A percentile compares a stretch with the other conserved stretches of the same genome.
Conservation (phyloP, 202 grass and related monocot species). For the Schoenoplectus triqueter region DNA sequence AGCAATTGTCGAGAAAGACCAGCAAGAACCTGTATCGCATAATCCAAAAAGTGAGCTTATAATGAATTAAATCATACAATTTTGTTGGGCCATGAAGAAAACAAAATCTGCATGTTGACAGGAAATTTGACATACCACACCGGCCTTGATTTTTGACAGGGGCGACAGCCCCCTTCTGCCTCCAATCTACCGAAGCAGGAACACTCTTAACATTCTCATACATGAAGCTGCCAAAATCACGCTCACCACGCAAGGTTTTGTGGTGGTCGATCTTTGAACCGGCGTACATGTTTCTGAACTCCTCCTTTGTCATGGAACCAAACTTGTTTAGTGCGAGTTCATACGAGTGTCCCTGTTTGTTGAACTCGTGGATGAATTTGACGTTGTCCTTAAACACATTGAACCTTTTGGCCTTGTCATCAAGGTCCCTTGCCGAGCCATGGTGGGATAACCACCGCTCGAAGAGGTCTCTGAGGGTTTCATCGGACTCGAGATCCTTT, state of each 20-base stretch:
- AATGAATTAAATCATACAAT: neutral
- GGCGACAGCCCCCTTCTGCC: slow-evolving; percentile 63
- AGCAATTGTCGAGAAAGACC: slow-evolving; percentile 64
- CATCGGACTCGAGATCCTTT: slow-evolving; percentile 50
- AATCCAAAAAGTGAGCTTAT: neutral
- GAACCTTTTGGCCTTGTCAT: slow-evolving; percentile 37
- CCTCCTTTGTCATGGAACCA: slow-evolving; percentile 43
- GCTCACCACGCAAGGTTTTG: slow-evolving; percentile 44
- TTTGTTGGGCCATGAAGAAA: neutral
- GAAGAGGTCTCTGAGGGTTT: slow-evolving; percentile 44
- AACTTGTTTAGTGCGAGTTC: slow-evolving; percentile 56
- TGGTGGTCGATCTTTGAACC: slow-evolving; percentile 35
- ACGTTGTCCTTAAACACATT: slow-evolving; percentile 52
- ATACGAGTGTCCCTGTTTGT: slow-evolving; percentile 37
- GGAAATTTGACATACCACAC: slow-evolving; percentile 48
- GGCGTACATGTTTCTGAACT: slow-evolving; percentile 38
- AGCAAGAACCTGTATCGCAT: slow-evolving; percentile 51
- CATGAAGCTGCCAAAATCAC: neutral
- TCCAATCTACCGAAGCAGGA: slow-evolving; percentile 62
- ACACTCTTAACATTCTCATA: slow-evolving; percentile 41
- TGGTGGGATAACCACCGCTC: slow-evolving; percentile 44
- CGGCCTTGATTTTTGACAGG: slow-evolving; percentile 70
- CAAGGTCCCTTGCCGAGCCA: slow-evolving; percentile 1
- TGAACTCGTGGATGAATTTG: slow-evolving; percentile 49
- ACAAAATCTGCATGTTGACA: neutral